Conservation (phyloP, 2,329 filamentous ascomycete genomes). For the Passalora sequoiae region DNA sequence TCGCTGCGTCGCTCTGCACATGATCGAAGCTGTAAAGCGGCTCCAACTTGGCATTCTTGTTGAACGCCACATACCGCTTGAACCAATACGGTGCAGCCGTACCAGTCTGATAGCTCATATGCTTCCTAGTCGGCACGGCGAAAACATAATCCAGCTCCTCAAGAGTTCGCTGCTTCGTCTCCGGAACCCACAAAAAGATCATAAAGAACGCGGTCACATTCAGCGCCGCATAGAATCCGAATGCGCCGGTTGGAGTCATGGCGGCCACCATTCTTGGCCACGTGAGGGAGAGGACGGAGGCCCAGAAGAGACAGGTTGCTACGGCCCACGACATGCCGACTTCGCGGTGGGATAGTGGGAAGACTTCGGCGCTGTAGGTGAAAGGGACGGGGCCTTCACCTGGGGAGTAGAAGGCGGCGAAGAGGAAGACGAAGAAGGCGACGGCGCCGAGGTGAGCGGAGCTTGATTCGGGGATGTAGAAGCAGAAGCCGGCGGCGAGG, state of each 20-base stretch:
- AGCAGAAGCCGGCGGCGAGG: slow-evolving; percentile 43
- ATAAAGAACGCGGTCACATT: slow-evolving; percentile 50
- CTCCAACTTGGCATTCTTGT: neutral
- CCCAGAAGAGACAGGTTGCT: slow-evolving; percentile 50
- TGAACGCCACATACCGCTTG: neutral
- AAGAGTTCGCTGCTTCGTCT: slow-evolving; percentile 45
- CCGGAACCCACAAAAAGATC: slow-evolving; percentile 43
- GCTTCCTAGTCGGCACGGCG: slow-evolving; percentile 43
- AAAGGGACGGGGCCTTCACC: slow-evolving; percentile 37
- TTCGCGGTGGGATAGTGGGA: slow-evolving; percentile 42
- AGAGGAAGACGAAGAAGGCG: slow-evolving; percentile 44
- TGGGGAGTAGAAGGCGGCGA: slow-evolving; percentile 49
- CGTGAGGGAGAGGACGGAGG: slow-evolving; percentile 34
- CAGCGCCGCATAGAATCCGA: slow-evolving; percentile 53
- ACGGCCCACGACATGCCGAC: slow-evolving; percentile 47
- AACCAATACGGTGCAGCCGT: neutral
- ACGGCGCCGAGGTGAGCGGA: slow-evolving; percentile 32
- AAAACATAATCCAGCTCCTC: slow-evolving; percentile 50
- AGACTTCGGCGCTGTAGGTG: slow-evolving; percentile 42
- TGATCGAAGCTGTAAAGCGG: slow-evolving; percentile 2
- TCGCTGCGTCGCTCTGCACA: neutral
- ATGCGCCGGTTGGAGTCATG: slow-evolving; percentile 49
- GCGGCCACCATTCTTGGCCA: slow-evolving; percentile 46
- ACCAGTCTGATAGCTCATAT: slow-evolving; percentile 13
- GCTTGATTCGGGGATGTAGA: slow-evolving; percentile 21